Conservation (phyloP, 2,329 filamentous ascomycete species). For the Sporothrix pallida region DNA sequence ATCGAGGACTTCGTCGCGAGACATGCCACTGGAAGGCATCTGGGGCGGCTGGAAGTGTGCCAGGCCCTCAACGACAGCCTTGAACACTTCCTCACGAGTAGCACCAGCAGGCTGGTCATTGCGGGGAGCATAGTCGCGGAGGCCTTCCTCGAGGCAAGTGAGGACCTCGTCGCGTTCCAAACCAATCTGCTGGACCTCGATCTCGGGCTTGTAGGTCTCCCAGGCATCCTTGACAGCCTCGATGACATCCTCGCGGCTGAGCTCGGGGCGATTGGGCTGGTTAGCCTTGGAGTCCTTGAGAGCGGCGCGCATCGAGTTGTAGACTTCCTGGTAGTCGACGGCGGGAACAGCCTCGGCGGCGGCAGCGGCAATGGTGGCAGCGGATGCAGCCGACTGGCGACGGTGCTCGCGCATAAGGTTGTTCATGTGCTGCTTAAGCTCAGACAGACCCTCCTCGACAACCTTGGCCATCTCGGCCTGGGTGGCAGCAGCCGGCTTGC, state of each 20-base stretch:
- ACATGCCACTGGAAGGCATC: constrained; percentile 67
- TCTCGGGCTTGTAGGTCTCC: constrained; percentile 93
- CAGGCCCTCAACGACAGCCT: constrained; percentile 83
- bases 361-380: constrained; percentile 41
- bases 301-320: constrained; percentile 81
- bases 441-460: constrained; percentile 77
- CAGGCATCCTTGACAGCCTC: constrained; percentile 87
- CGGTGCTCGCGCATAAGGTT: constrained; percentile 77
- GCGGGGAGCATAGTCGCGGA: constrained; percentile 72
- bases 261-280: constrained; percentile 53
- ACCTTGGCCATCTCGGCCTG: constrained; percentile 77
- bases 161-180: constrained; percentile 90
- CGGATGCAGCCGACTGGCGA: constrained; percentile 68
- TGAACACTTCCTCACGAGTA: constrained; percentile 82
- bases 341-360: constrained; percentile 61
- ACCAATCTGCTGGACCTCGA: constrained; percentile 87
- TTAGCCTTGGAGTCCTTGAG: constrained; percentile 64
- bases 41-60: constrained; percentile 79
- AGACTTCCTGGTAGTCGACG: constrained; percentile 83
- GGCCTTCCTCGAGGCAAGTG: constrained; percentile 81
- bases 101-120: constrained; percentile 63
- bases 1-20: constrained; percentile 81
- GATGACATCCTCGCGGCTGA: constrained; percentile 82
- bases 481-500: constrained; percentile 58
- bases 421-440: constrained; percentile 85